Evolutionary conservation across 495 filamentous ascomycete species (phyloP), one percentile per base, ranked within the genome.

Genomic region (Trichoderma gamsii): DNA sequence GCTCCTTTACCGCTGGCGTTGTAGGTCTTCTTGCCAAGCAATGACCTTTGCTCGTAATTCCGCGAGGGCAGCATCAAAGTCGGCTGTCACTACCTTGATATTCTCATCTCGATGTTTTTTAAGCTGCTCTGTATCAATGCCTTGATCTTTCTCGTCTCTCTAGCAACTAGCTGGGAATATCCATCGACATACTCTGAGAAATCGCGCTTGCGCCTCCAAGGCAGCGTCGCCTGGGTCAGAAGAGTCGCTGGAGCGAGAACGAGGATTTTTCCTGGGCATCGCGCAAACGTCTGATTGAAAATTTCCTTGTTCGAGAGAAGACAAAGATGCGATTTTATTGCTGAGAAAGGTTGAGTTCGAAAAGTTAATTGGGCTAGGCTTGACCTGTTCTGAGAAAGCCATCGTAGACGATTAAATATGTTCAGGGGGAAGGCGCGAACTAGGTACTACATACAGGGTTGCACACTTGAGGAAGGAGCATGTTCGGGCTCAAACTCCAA

Each of bases 161-260:
- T 29, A 3, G 12, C 56, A 4, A 29, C 8, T 1, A 35, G 1
- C 2, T 13, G 27, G 25, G 25, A 2, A 25, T 8, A 29, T 61
- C 16, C 12, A 2, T 61, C 11, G 25, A 32, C 56, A 18, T 12
- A 61, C 56, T 13, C 29, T 61, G 11, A 13, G 23, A 32, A 61
- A 32, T 25, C 12, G 9, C 56, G 12, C 0, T 12, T 61, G 25
- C 16, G 16, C 56, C n/a, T 29, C 27, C 25, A 61, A 9, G 8
- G 25, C 25, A 29, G 27, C 25, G 12, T 27, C 12, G 23, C 25
- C 56, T 15, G 56, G 56, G 18, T 61, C 56, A 18, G 56, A 13
- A 61, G 56, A 61, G 25, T 61, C 56, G 56, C 23, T 13, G n/a
- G 56, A 61, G 23, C 56, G 56, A 21, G 56, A 61, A 8, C 27